Conservation (phyloP, 2,329 filamentous ascomycete genomes). For the Lasiodiplodia citricola region DNA sequence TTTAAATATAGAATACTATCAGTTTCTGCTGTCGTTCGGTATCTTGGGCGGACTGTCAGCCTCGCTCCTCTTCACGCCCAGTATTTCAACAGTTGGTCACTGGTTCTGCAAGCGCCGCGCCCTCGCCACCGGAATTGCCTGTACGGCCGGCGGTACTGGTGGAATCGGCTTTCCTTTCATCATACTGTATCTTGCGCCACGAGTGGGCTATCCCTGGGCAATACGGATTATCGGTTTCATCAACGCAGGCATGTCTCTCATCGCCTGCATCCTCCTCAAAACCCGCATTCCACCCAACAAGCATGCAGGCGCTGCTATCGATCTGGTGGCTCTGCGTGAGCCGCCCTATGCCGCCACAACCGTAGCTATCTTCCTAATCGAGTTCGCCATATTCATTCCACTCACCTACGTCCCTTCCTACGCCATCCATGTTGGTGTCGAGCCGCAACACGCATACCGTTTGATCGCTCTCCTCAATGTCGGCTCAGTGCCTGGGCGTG, state of each 20-base stretch:
- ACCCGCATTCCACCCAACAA: conserved; percentile 30
- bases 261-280: conserved; percentile 42
- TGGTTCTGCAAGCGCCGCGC: conserved; percentile 46
- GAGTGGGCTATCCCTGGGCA: conserved; percentile 46
- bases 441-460: background rate
- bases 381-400: conserved; percentile 11
- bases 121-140: conserved; percentile 46
- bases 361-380: conserved; percentile 1
- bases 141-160: conserved; percentile 43
- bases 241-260: conserved; percentile 38
- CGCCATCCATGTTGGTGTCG: background rate
- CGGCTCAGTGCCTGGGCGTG: conserved; percentile 34
- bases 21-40: conserved; percentile 48
- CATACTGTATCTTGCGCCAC: conserved; percentile 38
- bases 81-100: conserved; percentile 44
- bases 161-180: conserved; percentile 45
- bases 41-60: conserved; percentile 46
- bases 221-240: conserved; percentile 48
- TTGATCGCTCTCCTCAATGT: conserved; percentile 20
- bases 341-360: conserved; percentile 6
- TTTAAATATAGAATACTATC: conserved; percentile 42
- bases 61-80: conserved; percentile 46
- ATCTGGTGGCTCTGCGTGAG: background rate
- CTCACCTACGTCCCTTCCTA: conserved; percentile 5
- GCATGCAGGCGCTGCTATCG: background rate